These are phyloP conservation scores for Aspergillus proliferans DNA, from an alignment of 2,329 filamentous ascomycete genomes.

Conservation along the genomic window DNA sequence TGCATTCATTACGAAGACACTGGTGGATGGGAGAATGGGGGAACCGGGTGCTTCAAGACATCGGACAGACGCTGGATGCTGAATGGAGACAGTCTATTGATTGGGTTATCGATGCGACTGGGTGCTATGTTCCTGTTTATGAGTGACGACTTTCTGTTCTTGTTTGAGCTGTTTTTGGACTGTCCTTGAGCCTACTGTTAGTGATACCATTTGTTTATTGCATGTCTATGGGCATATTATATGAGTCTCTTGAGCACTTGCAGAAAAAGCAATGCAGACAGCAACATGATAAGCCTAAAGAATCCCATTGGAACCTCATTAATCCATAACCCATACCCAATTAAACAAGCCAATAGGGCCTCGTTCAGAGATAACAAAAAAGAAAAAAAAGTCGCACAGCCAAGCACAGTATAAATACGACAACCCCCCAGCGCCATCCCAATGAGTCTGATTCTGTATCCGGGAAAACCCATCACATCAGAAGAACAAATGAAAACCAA, in stretches of 20 bases:
- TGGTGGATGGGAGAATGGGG: conserved; percentile 69
- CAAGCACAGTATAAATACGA: background rate
- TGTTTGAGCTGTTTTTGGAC: background rate
- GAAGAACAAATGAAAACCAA: background rate
- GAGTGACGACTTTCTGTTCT: conserved; percentile 1
- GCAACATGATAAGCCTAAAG: conserved; percentile 4
- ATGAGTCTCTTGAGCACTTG: background rate
- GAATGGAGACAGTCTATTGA: conserved; percentile 23
- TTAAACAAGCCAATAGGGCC: background rate
- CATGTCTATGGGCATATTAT: background rate
- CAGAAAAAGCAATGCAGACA: background rate
- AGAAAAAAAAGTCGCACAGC: background rate
- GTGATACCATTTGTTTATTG: background rate
- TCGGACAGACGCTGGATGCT: conserved; percentile 30
- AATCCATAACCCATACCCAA: background rate
- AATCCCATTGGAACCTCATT: conserved; percentile 6
- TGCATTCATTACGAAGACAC: conserved; percentile 55
- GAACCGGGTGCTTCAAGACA: conserved; percentile 58
- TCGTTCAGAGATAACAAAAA: background rate
- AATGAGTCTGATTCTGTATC: background rate
- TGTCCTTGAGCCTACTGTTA: background rate
- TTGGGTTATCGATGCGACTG: conserved; percentile 31
- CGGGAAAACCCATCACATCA: background rate
- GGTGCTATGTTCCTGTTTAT: conserved; percentile 17
- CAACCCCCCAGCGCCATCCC: background rate